Base-by-base conservation (phyloP, 2,329 filamentous ascomycete species). In the Aaosphaeria arxii region DNA sequence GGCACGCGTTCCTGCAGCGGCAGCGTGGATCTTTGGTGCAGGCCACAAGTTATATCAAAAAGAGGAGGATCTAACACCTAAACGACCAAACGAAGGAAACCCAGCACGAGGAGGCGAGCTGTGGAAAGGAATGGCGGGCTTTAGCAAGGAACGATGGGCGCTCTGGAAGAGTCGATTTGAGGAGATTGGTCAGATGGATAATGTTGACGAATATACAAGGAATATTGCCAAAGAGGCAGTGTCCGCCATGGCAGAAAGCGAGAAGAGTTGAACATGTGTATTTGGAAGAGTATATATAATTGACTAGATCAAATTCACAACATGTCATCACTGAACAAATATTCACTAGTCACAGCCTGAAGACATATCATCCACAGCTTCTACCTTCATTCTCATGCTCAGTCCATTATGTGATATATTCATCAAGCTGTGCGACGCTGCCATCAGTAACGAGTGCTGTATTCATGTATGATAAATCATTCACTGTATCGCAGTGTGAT, bases 121-220 rank as follows among this genome's bases (percentile, higher is more conserved):
- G 11, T 69, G 64, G 63, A 61, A 54, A 13, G 64, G 64, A 1
- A 62, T 52, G 32, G 36, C 55, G 4, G 63, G 55, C 44, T 66
- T 67, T 41, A 65, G 61, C 42, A 62, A 61, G 42, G 59, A 56
- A 46, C 56, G 65, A 33, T 70, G 65, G 65, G 49, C 44, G 6
- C 50, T 68, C 7, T 69, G 66, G 65, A 66, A 63, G 44, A 56
- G 59, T 38, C 55, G 64, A 40, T 64, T 70, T 50, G 57, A 50
- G 0, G 54, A 53, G 11, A 46, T 69, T 33, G 50, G 46, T 3
- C 43, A 54, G 9, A 53, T 57, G 49, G 55, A 61, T 24, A 56
- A 46, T 1, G 43, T 66, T 3, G 55, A 35, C 5, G 57, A 63
- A 5, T 45, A 53, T 36, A 66, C 66, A 3, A 59, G 49, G 45